Percentiles rank a stretch among this genome's conserved stretches.
Evolutionary conservation across 2,329 filamentous ascomycete species (phyloP).

Genomic region (Neobulgaria alba): DNA sequence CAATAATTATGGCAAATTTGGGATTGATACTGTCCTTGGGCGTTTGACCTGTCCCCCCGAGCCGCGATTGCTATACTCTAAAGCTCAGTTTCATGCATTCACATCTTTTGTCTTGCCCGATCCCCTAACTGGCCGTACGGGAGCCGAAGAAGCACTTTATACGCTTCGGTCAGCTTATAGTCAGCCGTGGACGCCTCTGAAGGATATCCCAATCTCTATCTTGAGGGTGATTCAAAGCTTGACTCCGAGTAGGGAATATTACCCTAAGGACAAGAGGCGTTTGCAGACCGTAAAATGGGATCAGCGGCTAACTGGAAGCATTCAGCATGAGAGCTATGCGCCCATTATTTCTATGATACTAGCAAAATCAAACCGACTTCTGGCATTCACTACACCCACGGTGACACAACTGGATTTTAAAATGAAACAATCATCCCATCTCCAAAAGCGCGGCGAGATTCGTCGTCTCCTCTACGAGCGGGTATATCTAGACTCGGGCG

Average conservation of each 20-base stretch:
- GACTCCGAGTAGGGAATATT: constrained; percentile 33
- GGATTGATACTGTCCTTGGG: constrained; percentile 44
- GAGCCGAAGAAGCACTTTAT: constrained; percentile 49
- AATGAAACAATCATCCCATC: constrained; percentile 5
- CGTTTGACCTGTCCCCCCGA: constrained; percentile 43
- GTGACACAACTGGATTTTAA: not conserved
- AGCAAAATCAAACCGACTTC: not conserved
- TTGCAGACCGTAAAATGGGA: constrained; percentile 40
- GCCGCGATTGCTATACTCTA: constrained; percentile 6
- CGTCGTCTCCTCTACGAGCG: constrained; percentile 15
- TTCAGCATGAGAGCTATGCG: constrained; percentile 32
- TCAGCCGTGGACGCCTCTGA: constrained; percentile 22
- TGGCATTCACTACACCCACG: constrained; percentile 3
- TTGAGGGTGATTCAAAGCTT: constrained; percentile 12
- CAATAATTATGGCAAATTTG: constrained; percentile 39
- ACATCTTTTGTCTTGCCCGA: constrained; percentile 39
- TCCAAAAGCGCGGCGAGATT: constrained; percentile 8
- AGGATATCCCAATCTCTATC: not conserved
- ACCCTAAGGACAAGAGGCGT: constrained; percentile 32
- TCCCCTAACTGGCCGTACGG: constrained; percentile 47
- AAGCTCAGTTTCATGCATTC: constrained; percentile 9
- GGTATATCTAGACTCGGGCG: constrained; percentile 1
- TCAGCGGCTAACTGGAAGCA: constrained; percentile 28
- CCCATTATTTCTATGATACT: constrained; percentile 6
- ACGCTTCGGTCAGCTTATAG: constrained; percentile 41